Evolutionary conservation across 805 yeast species (phyloP).

Genomic region (Candida coleopterorum): DNA sequence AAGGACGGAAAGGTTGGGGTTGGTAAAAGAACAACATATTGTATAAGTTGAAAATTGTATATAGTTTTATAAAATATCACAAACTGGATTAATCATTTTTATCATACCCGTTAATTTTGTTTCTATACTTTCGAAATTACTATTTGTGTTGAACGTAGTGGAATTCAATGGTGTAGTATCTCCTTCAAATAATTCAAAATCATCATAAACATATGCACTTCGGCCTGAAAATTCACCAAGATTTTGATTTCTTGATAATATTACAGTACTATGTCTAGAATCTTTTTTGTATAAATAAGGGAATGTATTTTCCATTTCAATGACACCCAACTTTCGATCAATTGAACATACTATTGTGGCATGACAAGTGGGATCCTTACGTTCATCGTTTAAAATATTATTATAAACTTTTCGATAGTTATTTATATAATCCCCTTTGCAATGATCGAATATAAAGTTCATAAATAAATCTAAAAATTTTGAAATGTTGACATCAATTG

Average conservation of each 20-base stretch:
- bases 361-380: neutral
- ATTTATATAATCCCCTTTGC: conserved; percentile 6
- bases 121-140: conserved; percentile 3
- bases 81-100: conserved; percentile 5
- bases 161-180: conserved; percentile 7
- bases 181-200: conserved; percentile 10
- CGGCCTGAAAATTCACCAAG: conserved; percentile 2
- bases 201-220: conserved; percentile 9
- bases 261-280: conserved; percentile 2
- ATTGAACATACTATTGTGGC: conserved; percentile 29
- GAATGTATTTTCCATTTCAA: conserved; percentile 31
- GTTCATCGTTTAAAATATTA: conserved; percentile 8
- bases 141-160: conserved; percentile 2
- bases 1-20: conserved; percentile 43
- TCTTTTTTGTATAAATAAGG: conserved; percentile 20
- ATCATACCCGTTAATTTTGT: conserved; percentile 8
- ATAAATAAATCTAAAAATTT: conserved; percentile 19
- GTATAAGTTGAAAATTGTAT: no score
- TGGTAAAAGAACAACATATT: conserved; percentile 10
- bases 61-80: conserved; percentile 7
- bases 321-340: conserved; percentile 30
- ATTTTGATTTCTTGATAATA: conserved; percentile 6
- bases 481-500: conserved; percentile 25
- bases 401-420: conserved; percentile 8
- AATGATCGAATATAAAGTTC: conserved; percentile 8